phyloP scores from a whole-genome alignment of 441 rosid genomes.

The Euphorbia schlechtendalii region DNA sequence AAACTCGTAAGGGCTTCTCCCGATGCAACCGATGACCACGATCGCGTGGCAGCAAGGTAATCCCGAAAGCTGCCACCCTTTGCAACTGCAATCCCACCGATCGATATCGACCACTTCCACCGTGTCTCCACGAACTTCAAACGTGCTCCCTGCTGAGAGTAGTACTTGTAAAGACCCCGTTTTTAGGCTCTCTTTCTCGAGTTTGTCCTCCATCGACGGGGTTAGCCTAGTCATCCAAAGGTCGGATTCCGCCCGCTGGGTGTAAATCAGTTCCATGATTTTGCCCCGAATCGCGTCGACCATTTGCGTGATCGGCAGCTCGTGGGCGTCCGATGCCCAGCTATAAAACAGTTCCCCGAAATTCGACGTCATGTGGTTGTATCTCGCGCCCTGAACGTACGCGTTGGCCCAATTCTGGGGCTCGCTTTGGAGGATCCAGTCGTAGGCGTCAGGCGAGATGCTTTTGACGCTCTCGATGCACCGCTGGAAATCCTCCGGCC shows the following conservation, averaged over 20 bases:
- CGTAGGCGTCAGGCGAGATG: conserved; percentile 69
- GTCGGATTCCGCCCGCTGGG: conserved; percentile 39
- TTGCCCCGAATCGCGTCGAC: conserved; percentile 69
- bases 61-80: conserved; percentile 76
- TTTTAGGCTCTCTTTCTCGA: conserved; percentile 53
- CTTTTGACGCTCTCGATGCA: conserved; percentile 65
- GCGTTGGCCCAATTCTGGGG: conserved; percentile 91
- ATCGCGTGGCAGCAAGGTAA: conserved; percentile 76
- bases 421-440: conserved; percentile 75
- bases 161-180: conserved; percentile 49
- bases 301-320: conserved; percentile 85
- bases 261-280: conserved; percentile 57
- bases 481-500: conserved; percentile 50
- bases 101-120: conserved; percentile 63
- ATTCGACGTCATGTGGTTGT: conserved; percentile 75
- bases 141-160: conserved; percentile 44
- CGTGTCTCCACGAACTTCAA: conserved; percentile 80
- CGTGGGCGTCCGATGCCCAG: conserved; percentile 76
- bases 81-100: conserved; percentile 79
- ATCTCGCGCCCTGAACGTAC: conserved; percentile 70
- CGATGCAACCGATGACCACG: conserved; percentile 53
- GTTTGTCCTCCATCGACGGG: conserved; percentile 70
- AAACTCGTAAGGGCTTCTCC: conserved; percentile 56
- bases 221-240: conserved; percentile 61
- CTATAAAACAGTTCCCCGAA: conserved; percentile 72